Conservation (phyloP, 73 alveolate species). For the Paramecium caudatum region DNA sequence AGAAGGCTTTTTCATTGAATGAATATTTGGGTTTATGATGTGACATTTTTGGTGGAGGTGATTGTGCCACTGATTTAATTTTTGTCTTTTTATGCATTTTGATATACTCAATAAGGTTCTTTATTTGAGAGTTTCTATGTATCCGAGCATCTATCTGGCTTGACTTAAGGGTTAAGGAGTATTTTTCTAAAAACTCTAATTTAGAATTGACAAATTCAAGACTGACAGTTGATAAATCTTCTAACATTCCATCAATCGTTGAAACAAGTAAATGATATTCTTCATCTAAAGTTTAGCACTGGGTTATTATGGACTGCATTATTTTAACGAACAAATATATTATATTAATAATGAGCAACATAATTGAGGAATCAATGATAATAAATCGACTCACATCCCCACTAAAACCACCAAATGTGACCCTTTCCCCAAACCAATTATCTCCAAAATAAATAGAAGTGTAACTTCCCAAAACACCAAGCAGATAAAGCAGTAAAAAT, state of each 20-base stretch:
- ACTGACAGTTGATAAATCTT: neutral
- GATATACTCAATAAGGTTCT: conserved; percentile 32
- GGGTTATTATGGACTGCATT: neutral
- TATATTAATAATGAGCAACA: conserved; percentile 48
- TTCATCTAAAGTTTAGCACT: neutral
- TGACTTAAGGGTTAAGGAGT: neutral
- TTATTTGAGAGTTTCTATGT: conserved; percentile 12
- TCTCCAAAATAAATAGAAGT: neutral
- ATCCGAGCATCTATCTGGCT: neutral
- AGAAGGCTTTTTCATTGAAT: conserved; percentile 45
- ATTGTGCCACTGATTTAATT: conserved; percentile 1
- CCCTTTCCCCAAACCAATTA: neutral
- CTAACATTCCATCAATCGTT: neutral
- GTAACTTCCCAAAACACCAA: neutral
- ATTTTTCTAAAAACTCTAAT: conserved; percentile 47
- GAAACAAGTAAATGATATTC: neutral
- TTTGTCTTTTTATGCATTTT: conserved; percentile 35
- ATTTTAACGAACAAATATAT: conserved; percentile 62
- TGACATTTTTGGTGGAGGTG: neutral
- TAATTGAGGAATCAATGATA: conserved; percentile 50
- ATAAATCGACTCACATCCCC: conserved; percentile 42
- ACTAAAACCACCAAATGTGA: neutral
- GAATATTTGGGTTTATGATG: conserved; percentile 29
- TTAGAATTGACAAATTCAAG: conserved; percentile 42
- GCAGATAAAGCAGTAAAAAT: neutral